A percentile compares a stretch with the other conserved stretches of the same genome.
phyloP scores from a whole-genome alignment of 78 protist genomes.

The Cyanophora paradoxa region DNA sequence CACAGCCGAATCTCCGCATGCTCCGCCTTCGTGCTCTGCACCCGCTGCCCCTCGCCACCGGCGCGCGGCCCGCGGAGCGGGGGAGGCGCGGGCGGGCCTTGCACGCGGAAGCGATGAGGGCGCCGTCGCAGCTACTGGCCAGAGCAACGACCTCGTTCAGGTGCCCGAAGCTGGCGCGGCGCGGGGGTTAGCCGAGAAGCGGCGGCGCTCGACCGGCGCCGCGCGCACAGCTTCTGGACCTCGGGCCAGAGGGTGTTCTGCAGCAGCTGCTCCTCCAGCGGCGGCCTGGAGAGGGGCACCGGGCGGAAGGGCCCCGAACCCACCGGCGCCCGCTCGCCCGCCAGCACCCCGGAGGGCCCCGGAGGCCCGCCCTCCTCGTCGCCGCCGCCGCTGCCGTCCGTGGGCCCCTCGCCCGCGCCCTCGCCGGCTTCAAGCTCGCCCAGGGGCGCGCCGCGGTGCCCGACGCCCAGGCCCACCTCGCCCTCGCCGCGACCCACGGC shows the following conservation, averaged over 20 bases:
- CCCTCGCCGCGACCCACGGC: neutral
- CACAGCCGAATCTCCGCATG: neutral
- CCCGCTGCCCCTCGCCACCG: no score
- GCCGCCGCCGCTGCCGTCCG: no score
- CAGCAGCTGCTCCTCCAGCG: slow-evolving; percentile 12
- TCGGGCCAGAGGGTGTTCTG: slow-evolving; percentile 47
- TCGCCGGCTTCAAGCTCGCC: neutral
- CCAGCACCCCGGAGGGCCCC: no score
- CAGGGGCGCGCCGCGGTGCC: neutral
- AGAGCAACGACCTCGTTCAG: neutral
- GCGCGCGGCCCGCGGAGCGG: no score
- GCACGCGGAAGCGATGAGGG: neutral
- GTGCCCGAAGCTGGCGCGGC: no score
- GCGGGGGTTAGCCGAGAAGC: no score
- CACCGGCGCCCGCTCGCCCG: no score
- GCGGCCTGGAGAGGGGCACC: neutral
- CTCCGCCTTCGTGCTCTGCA: neutral
- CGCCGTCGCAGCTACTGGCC: neutral
- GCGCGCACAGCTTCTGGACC: slow-evolving; percentile 15
- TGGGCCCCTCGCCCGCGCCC: neutral
- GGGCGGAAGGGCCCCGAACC: neutral
- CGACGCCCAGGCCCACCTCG: neutral
- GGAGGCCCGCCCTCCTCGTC: no score
- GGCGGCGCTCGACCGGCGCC: no score
- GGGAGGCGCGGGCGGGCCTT: no score